Conservation (phyloP, 805 yeast species). For the Cyberlindnera saturnus region DNA sequence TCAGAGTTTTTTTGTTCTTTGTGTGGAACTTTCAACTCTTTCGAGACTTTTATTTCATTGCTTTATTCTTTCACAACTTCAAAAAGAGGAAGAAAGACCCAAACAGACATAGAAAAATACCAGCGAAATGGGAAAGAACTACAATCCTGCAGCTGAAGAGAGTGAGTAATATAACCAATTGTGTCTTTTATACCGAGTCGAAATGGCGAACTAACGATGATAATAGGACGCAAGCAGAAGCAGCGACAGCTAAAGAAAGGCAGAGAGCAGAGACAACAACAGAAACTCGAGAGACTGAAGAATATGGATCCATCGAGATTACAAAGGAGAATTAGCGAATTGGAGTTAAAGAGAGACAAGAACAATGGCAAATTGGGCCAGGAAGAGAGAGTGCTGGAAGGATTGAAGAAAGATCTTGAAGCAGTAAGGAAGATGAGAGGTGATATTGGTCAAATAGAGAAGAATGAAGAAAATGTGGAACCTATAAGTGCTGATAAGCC, state of each 20-base stretch:
- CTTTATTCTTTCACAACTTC: too few relatives aligned
- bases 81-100: too few relatives aligned
- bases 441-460: constrained; percentile 1
- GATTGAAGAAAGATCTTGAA: constrained; percentile 35
- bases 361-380: constrained; percentile 31
- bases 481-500: constrained; percentile 6
- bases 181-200: too few relatives aligned
- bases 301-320: constrained; percentile 20
- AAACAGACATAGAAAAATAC: neutral
- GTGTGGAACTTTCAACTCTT: neutral
- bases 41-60: too few relatives aligned
- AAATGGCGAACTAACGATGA: neutral
- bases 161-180: constrained; percentile 5
- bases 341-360: constrained; percentile 23
- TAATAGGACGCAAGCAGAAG: constrained; percentile 22
- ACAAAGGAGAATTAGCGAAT: constrained; percentile 15
- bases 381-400: constrained; percentile 29
- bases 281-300: constrained; percentile 21
- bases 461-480: neutral
- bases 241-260: constrained; percentile 21
- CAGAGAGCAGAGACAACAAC: constrained; percentile 18
- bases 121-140: constrained; percentile 7
- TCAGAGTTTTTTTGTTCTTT: too few relatives aligned
- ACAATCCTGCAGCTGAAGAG: constrained; percentile 12
- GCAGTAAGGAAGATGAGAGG: constrained; percentile 26